phyloP scores from a whole-genome alignment of 169 alveolate species.

The Theileria orientalis region DNA sequence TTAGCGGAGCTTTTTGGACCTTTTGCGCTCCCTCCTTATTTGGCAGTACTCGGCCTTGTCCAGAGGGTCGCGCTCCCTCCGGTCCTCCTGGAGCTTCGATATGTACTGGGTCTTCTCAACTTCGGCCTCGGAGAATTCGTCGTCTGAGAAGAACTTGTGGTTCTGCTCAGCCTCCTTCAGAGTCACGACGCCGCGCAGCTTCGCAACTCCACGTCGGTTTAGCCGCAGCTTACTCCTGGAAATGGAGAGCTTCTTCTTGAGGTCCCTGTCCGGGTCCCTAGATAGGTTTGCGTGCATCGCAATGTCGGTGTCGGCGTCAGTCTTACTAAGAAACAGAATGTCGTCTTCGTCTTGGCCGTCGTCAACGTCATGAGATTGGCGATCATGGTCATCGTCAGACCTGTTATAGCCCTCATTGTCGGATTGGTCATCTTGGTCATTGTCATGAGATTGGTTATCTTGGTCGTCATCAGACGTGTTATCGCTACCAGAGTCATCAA shows the following conservation, averaged over 20 bases:
- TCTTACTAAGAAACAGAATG: constrained; percentile 5
- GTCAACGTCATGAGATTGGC: not conserved
- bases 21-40: constrained; percentile 5
- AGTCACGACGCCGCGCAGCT: constrained; percentile 55
- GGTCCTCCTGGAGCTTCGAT: constrained; percentile 10
- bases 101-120: constrained; percentile 7
- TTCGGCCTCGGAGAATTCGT: constrained; percentile 28
- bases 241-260: constrained; percentile 31
- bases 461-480: not conserved
- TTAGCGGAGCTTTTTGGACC: not conserved
- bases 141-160: constrained; percentile 55
- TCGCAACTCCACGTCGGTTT: constrained; percentile 62
- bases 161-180: constrained; percentile 47
- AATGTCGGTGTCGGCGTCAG: constrained; percentile 37
- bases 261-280: constrained; percentile 19
- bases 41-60: constrained; percentile 20
- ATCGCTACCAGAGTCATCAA: not conserved
- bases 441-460: not conserved
- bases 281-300: not conserved
- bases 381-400: not conserved
- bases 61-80: not conserved
- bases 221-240: constrained; percentile 46
- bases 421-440: too few species aligned
- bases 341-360: constrained; percentile 9
- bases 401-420: not conserved